These are phyloP conservation scores for Sinapis alba DNA, from an alignment of 441 rosid species.

Conservation along the genomic window DNA sequence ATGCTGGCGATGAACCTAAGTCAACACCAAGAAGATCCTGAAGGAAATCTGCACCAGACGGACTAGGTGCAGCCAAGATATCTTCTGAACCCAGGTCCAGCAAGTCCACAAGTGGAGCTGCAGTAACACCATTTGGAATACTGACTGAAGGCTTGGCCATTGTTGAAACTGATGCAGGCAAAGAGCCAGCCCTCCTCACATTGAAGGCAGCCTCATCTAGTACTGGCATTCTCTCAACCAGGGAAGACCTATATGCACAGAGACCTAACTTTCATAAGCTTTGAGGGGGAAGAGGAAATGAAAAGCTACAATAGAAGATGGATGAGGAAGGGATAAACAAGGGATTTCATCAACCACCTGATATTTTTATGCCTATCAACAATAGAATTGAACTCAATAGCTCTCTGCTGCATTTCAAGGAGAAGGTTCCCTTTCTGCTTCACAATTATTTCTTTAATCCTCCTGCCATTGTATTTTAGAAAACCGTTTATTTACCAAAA, in stretches of 20 bases:
- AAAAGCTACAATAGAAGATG: conserved; percentile 11
- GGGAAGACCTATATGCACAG: conserved; percentile 67
- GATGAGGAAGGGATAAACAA: conserved; percentile 22
- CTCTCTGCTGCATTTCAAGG: conserved; percentile 99
- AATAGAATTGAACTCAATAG: conserved; percentile 91
- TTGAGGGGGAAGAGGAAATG: conserved; percentile 13
- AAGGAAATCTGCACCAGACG: conserved; percentile 88
- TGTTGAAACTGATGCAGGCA: conserved; percentile 70
- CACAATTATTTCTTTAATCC: conserved; percentile 66
- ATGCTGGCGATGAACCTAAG: conserved; percentile 53
- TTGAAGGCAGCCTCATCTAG: conserved; percentile 94
- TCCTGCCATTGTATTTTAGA: conserved; percentile 52
- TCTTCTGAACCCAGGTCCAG: conserved; percentile 89
- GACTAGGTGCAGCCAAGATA: conserved; percentile 70
- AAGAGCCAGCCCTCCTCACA: conserved; percentile 82
- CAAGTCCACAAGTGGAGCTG: conserved; percentile 88
- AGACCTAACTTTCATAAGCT: conserved; percentile 36
- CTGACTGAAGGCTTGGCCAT: conserved; percentile 59
- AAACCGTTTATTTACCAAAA: not conserved
- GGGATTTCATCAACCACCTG: conserved; percentile 50
- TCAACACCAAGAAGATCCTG: conserved; percentile 90
- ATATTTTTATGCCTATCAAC: conserved; percentile 87
- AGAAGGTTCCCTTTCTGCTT: conserved; percentile 87
- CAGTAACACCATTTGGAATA: conserved; percentile 88
- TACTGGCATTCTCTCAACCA: conserved; percentile 99